phyloP scores from a whole-genome alignment of 495 filamentous ascomycete genomes.

The Jackrogersella minutella region DNA sequence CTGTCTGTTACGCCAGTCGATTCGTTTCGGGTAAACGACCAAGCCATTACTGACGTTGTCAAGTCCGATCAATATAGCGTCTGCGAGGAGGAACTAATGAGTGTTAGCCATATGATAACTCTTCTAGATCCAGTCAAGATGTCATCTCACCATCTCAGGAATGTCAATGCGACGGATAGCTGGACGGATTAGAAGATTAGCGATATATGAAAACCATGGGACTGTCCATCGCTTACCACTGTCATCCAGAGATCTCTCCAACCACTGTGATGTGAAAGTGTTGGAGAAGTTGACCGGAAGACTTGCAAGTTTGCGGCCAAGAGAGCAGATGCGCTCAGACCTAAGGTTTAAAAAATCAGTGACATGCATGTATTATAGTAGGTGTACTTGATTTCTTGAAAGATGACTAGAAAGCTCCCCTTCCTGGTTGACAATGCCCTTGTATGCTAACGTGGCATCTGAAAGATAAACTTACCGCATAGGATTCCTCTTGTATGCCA shows the following conservation, averaged over 20 bases:
- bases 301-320: constrained; percentile 74
- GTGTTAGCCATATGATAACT: constrained; percentile 6
- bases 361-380: neutral
- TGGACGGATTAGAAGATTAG: constrained; percentile 16
- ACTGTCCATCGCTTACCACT: constrained; percentile 11
- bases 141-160: constrained; percentile 64
- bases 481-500: constrained; percentile 90
- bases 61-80: constrained; percentile 79
- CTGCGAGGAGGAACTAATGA: constrained; percentile 72
- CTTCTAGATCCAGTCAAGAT: neutral
- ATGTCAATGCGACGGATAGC: constrained; percentile 58
- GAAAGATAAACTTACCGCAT: constrained; percentile 10
- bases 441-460: neutral
- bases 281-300: constrained; percentile 73
- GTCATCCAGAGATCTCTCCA: constrained; percentile 68
- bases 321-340: constrained; percentile 80
- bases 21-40: constrained; percentile 85
- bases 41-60: constrained; percentile 85
- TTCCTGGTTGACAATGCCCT: neutral
- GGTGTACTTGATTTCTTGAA: neutral
- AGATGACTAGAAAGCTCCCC: too few relatives aligned
- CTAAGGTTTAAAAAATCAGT: constrained; percentile 63
- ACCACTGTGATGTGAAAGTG: constrained; percentile 87
- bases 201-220: neutral
- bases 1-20: constrained; percentile 66